Evolutionary conservation across 2,329 filamentous ascomycete genomes (phyloP).

Genomic region (Lecanicillium sp.): DNA sequence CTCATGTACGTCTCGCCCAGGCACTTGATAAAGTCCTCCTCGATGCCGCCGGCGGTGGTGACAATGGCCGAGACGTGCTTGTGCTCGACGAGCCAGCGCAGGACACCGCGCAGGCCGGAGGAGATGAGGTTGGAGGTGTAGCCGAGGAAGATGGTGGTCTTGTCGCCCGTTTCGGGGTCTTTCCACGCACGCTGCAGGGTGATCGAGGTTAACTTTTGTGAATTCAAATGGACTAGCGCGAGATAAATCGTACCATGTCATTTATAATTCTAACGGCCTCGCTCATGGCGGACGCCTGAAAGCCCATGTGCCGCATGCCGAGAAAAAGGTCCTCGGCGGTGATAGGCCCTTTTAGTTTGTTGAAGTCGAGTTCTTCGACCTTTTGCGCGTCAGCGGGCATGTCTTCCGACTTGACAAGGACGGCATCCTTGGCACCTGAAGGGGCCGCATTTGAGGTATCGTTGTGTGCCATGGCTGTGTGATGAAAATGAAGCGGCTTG

Average conservation of each 20-base stretch:
- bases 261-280: constrained; percentile 91
- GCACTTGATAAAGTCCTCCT: constrained; percentile 98
- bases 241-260: constrained; percentile 72
- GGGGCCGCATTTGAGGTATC: constrained; percentile 27
- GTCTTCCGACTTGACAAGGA: constrained; percentile 75
- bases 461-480: constrained; percentile 16
- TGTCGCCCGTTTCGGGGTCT: constrained; percentile 69
- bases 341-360: constrained; percentile 68
- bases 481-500: too few species aligned
- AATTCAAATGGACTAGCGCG: too few species aligned
- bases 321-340: constrained; percentile 78
- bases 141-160: constrained; percentile 90
- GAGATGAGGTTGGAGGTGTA: constrained; percentile 98
- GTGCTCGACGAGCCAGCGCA: constrained; percentile 90
- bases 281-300: constrained; percentile 61
- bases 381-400: constrained; percentile 71
- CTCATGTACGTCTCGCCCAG: constrained; percentile 90
- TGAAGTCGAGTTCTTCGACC: constrained; percentile 89
- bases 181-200: constrained; percentile 59
- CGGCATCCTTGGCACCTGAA: constrained; percentile 69
- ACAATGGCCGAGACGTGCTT: constrained; percentile 89
- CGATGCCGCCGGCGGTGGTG: constrained; percentile 88
- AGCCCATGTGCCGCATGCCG: constrained; percentile 81
- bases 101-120: constrained; percentile 81
- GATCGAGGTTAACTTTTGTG: too few species aligned